Evolutionary conservation across 257 asterid species (phyloP).

Genomic region (Datura wrightii): DNA sequence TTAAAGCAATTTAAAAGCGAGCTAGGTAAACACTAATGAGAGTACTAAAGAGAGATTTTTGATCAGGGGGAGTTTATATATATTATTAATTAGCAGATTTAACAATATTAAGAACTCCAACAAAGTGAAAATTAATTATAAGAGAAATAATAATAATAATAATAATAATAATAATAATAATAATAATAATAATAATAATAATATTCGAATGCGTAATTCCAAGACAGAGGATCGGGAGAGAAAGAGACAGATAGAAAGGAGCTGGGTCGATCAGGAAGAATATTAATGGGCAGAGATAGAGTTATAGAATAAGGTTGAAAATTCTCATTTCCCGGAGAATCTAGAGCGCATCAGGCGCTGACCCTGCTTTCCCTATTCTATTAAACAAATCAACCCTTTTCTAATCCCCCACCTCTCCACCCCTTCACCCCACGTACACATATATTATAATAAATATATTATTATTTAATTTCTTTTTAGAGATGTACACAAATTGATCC

Average conservation of each 20-base stretch:
- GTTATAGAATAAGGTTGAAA: constrained; percentile 50
- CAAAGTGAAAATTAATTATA: not conserved
- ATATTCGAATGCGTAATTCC: constrained; percentile 34
- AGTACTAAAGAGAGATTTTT: constrained; percentile 31
- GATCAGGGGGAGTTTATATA: constrained; percentile 38
- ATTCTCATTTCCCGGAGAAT: constrained; percentile 71
- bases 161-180: not conserved
- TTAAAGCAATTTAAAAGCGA: constrained; percentile 37
- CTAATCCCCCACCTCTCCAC: not conserved
- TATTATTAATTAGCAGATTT: constrained; percentile 35
- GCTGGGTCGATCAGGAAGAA: constrained; percentile 26
- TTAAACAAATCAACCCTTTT: constrained; percentile 34
- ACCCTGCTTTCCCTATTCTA: constrained; percentile 50
- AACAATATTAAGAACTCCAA: constrained; percentile 27
- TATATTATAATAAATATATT: not conserved
- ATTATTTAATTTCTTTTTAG: not conserved
- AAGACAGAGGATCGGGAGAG: constrained; percentile 39
- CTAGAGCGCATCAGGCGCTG: constrained; percentile 99
- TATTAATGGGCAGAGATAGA: constrained; percentile 38
- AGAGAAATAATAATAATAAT: not conserved
- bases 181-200: not conserved
- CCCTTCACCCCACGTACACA: not conserved
- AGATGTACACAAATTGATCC: too few species aligned
- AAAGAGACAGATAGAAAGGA: not conserved
- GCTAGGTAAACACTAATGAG: too few species aligned